phyloP scores from a whole-genome alignment of 1,284 basidiomycete species.

The Phaffia rhodozyma region DNA sequence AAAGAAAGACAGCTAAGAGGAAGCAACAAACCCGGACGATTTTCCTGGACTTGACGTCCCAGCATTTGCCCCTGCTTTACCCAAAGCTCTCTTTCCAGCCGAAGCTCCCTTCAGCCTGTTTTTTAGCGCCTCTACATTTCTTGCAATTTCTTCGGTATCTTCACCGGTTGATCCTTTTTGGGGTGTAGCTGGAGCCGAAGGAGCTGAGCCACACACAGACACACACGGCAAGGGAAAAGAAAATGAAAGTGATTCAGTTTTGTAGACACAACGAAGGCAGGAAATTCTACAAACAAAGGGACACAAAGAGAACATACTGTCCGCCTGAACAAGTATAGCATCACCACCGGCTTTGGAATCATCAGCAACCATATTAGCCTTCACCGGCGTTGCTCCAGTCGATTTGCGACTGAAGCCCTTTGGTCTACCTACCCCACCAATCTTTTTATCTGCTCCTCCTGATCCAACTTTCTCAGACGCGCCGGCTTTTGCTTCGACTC shows the following conservation, averaged over 20 bases:
- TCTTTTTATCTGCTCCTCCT: too few relatives aligned
- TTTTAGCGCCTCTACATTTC: conserved; percentile 84
- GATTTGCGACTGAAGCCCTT: background rate
- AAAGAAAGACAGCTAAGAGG: background rate
- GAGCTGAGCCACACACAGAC: background rate
- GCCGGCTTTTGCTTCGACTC: conserved; percentile 61
- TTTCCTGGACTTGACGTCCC: conserved; percentile 41
- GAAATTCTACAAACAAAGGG: background rate
- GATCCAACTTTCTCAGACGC: conserved; percentile 39
- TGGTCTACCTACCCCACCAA: too few relatives aligned
- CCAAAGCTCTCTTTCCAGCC: conserved; percentile 50
- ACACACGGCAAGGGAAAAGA: background rate
- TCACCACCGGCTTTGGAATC: background rate
- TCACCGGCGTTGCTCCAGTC: background rate
- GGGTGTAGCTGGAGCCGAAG: background rate
- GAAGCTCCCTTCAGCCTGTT: conserved; percentile 45
- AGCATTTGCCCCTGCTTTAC: conserved; percentile 44
- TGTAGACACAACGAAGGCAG: background rate
- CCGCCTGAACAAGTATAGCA: too few relatives aligned
- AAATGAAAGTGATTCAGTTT: background rate
- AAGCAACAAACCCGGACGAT: conserved; percentile 15
- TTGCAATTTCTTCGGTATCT: conserved; percentile 69
- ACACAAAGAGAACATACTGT: too few relatives aligned
- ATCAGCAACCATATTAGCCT: background rate
- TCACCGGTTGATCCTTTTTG: background rate